Conservation (phyloP, 202 grass and related monocot genomes). For the Brachypodium distachyon region DNA sequence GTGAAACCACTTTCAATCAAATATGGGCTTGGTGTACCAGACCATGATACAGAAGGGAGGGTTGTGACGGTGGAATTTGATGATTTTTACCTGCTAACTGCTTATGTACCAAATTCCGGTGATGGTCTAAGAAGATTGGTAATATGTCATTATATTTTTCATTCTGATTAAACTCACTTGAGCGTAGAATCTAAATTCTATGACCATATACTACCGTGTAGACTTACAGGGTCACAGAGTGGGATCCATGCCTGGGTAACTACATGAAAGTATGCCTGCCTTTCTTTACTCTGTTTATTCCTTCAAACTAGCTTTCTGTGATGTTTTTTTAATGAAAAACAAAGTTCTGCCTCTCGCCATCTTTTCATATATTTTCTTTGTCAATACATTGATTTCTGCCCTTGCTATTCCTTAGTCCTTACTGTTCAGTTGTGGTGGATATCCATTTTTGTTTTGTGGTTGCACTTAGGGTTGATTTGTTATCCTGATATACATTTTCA, state of each 20-base stretch:
- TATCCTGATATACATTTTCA: not conserved
- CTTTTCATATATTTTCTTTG: not conserved
- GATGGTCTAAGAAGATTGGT: slow-evolving; percentile 93
- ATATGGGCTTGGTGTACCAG: slow-evolving; percentile 79
- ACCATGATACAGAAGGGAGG: slow-evolving; percentile 88
- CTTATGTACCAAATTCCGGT: slow-evolving; percentile 94
- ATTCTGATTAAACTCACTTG: not conserved
- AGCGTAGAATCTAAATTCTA: not conserved
- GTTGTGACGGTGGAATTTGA: slow-evolving; percentile 88
- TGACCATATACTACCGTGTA: slow-evolving; percentile 35
- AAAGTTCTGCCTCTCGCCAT: not conserved
- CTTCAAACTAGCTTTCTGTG: not conserved
- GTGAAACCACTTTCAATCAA: slow-evolving; percentile 81
- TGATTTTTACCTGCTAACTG: slow-evolving; percentile 73
- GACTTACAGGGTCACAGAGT: slow-evolving; percentile 79
- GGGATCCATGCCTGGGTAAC: slow-evolving; percentile 81
- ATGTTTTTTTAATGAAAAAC: not conserved
- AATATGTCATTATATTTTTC: slow-evolving; percentile 11
- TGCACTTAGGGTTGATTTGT: not conserved
- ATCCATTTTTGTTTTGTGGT: slow-evolving; percentile 3
- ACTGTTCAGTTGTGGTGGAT: not conserved
- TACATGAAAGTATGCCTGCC: slow-evolving; percentile 80
- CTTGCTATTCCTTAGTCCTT: not conserved
- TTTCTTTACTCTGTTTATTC: slow-evolving; percentile 10
- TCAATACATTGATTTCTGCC: not conserved